phyloP scores from a whole-genome alignment of 139 green algal genomes.

The Asterochloris sp. region DNA sequence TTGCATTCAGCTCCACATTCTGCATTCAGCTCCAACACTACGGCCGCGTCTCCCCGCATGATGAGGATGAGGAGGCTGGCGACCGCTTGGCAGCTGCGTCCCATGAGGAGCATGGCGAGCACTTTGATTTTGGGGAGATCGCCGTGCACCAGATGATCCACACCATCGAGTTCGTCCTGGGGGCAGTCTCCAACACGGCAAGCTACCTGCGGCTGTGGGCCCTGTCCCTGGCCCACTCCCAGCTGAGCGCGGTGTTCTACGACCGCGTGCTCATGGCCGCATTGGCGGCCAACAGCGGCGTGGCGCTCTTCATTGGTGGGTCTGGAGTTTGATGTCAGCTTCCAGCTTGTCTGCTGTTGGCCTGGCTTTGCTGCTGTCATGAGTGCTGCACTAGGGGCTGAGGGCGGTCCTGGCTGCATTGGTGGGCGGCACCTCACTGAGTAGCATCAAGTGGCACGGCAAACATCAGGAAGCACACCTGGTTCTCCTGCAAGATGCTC shows the following conservation, averaged over 20 bases:
- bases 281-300: slow-evolving; percentile 39
- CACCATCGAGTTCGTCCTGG: slow-evolving; percentile 99
- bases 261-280: slow-evolving; percentile 88
- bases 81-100: slow-evolving; percentile 10
- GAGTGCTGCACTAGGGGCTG: too few species aligned
- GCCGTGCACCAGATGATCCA: slow-evolving; percentile 96
- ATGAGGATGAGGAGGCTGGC: slow-evolving; percentile 17
- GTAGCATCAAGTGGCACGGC: too few species aligned
- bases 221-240: slow-evolving; percentile 92
- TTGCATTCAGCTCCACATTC: neutral
- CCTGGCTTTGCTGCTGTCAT: too few species aligned
- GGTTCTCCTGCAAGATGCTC: too few species aligned
- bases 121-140: slow-evolving; percentile 90
- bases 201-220: slow-evolving; percentile 98
- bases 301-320: slow-evolving; percentile 65
- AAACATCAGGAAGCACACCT: too few species aligned
- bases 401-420: neutral
- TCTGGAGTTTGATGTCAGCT: neutral
- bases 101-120: slow-evolving; percentile 52
- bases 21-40: slow-evolving; percentile 23
- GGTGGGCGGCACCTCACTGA: neutral
- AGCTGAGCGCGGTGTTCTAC: slow-evolving; percentile 93
- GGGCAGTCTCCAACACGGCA: slow-evolving; percentile 97
- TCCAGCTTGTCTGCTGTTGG: neutral
- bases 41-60: slow-evolving; percentile 22